Conservation (phyloP, 1,139 yeast genomes). For the Geotrichum klebahnii region DNA sequence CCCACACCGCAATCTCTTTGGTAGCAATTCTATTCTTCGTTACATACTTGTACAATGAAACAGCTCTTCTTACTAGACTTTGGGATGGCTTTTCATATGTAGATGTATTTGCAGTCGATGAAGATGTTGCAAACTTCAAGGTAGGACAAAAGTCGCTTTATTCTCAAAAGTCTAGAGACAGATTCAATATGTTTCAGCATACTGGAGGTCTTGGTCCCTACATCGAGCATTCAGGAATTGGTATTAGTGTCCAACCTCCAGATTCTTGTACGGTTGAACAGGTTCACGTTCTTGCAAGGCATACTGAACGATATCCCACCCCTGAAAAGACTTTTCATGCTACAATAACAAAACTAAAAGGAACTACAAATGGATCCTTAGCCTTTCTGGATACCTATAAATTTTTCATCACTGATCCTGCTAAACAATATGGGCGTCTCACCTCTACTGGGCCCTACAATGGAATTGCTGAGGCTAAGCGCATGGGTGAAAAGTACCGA, state of each 20-base stretch:
- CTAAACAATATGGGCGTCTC: constrained; percentile 22
- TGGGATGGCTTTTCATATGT: no score
- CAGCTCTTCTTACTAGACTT: no score
- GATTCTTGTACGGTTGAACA: constrained; percentile 23
- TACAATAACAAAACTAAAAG: constrained; percentile 21
- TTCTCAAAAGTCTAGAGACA: constrained; percentile 11
- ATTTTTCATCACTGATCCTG: constrained; percentile 20
- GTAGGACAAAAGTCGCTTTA: neutral
- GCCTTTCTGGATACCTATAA: constrained; percentile 22
- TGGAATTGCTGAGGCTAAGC: constrained; percentile 21
- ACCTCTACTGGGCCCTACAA: constrained; percentile 25
- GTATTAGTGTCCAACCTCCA: constrained; percentile 35
- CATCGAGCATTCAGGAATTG: constrained; percentile 46
- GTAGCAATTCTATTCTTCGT: neutral
- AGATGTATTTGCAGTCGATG: neutral
- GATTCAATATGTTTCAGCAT: constrained; percentile 19
- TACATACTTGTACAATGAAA: neutral
- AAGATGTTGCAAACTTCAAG: neutral
- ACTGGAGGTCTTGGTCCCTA: constrained; percentile 24
- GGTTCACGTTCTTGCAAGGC: constrained; percentile 26
- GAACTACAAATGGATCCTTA: constrained; percentile 22
- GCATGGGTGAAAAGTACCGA: constrained; percentile 18
- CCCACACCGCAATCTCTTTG: neutral
- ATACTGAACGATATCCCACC: constrained; percentile 27
- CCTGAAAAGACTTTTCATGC: constrained; percentile 14